A percentile compares a stretch with the other conserved stretches of the same genome.
phyloP scores from a whole-genome alignment of 2,329 filamentous ascomycete species.

The Cercospora brassicicola region DNA sequence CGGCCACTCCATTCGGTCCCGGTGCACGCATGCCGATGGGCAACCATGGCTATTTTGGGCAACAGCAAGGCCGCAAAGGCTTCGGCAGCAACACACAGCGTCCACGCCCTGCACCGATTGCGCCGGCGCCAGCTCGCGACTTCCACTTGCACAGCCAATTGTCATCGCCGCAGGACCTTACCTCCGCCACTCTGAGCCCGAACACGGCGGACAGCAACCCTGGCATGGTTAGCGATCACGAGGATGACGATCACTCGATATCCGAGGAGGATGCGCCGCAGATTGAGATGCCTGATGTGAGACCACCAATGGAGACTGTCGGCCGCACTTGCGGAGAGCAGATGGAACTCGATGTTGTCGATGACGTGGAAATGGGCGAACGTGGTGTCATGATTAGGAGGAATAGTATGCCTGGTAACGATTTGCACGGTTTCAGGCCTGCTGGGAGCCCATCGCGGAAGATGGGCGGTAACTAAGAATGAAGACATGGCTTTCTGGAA shows the following conservation, averaged over 20 bases:
- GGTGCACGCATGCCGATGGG: conserved; percentile 24
- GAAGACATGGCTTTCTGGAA: neutral
- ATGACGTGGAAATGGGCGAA: conserved; percentile 37
- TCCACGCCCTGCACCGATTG: conserved; percentile 38
- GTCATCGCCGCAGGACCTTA: conserved; percentile 34
- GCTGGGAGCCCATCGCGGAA: conserved; percentile 30
- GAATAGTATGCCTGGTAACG: conserved; percentile 35
- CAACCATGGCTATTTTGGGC: conserved; percentile 22
- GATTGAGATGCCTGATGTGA: conserved; percentile 31
- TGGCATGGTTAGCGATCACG: conserved; percentile 53
- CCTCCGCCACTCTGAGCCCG: conserved; percentile 44
- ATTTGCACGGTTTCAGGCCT: conserved; percentile 24
- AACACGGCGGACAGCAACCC: conserved; percentile 52
- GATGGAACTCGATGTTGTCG: conserved; percentile 41
- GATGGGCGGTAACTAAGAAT: conserved; percentile 21
- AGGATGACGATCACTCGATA: conserved; percentile 48
- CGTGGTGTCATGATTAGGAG: conserved; percentile 40
- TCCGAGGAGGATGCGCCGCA: conserved; percentile 36
- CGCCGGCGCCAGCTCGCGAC: conserved; percentile 21
- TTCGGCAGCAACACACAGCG: conserved; percentile 28
- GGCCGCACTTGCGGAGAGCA: conserved; percentile 32
- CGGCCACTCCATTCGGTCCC: conserved; percentile 20
- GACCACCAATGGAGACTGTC: conserved; percentile 26
- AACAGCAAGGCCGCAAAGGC: conserved; percentile 35
- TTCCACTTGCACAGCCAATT: conserved; percentile 28